Evolutionary conservation across 768 basidiomycete genomes (phyloP), one percentile per base, ranked within the genome.

Genomic region (Amanita exitialis): DNA sequence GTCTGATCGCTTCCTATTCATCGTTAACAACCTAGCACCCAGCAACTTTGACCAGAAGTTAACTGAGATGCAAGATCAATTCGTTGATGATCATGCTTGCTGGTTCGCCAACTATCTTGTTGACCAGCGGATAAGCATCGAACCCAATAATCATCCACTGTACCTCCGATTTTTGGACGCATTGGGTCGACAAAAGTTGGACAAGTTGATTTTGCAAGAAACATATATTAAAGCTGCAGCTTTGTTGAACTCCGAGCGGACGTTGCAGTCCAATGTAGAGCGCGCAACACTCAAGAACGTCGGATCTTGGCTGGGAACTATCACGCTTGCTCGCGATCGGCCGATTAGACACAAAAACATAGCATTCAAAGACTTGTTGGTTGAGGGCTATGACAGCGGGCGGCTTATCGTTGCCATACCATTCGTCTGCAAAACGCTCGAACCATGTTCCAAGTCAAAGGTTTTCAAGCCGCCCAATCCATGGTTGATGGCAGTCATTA

Each of bases 91-190:
- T 36, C 82, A 92, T 62, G 82, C 90, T 6, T 78, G 87, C 42
- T 99, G 96, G 96, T 96, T 99, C 60, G 95, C 96, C 41, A 87
- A 96, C 63, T 99, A 98, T 66, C 77, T 99, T 44, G 93, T 99
- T 32, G 91, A 94, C 60, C 90, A 97, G 61, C 88, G 96, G 34
- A 83, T 98, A 65, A 88, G 86, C 67, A 86, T 87, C 51, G 96
- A 99, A 67, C 91, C 91, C 47, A 99, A 99, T 74, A 96, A 98
- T 61, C 96, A 98, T 57, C 78, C 83, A 44, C 79, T 98, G 30
- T 99, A 99, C 66, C 82, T 96, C 53, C 87, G 92, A 51, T 91
- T 99, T 63, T 73, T 99, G 52, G 91, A 97, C 53, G 80, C 84
- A 2, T 69, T 99, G 54, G 80, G 86, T 54, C 75, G 78, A 35